Base-by-base conservation (phyloP, 2,329 filamentous ascomycete genomes). In the Drechslerella coelobrocha region DNA sequence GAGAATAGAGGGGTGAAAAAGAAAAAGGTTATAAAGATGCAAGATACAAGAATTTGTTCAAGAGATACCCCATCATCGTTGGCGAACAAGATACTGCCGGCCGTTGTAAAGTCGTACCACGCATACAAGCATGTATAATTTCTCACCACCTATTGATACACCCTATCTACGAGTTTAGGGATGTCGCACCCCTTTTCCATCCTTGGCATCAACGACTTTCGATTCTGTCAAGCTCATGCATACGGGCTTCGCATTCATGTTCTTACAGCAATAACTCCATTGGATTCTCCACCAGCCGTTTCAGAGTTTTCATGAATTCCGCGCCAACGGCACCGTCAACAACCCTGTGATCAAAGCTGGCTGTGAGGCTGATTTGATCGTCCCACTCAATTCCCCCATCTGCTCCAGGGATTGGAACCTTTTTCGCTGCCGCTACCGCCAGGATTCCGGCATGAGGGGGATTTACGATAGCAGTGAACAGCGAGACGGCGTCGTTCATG, bases 381-480 rank as follows among this genome's bases (percentile, higher is more conserved):
- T 99, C 94, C 89, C 91, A 99, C 80, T 91, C 91, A 17, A 85
- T 82, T 47, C 86, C 87, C 71, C 91, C 92, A 73, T 96, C 91
- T 81, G 94, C 92, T 66, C 85, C 87, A 84, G 95, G 90, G 61
- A 97, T 83, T 50, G 95, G 91, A 60, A 97, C 93, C 89, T 97
- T 97, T 83, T 90, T 90, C 76, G 91, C 92, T 75, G 92, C 95
- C 77, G 95, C 94, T 68, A 99, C 90, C 61, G 94, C 93, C 73
- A 99, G 85, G 79, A 99, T 99, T 78, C 88, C 89, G 60, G 94
- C 90, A 84, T 99, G 95, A 59, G 94, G 94, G 75, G 95, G 94
- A 87, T 99, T 99, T 85, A 99, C 96, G 78, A 99, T 90, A 75
- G 94, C 94, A 56, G 94, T 97, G 83, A 99, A 99, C 80, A 92